These are phyloP conservation scores for Aspergillus luchuensis DNA, from an alignment of 2,329 filamentous ascomycete species.

Conservation along the genomic window DNA sequence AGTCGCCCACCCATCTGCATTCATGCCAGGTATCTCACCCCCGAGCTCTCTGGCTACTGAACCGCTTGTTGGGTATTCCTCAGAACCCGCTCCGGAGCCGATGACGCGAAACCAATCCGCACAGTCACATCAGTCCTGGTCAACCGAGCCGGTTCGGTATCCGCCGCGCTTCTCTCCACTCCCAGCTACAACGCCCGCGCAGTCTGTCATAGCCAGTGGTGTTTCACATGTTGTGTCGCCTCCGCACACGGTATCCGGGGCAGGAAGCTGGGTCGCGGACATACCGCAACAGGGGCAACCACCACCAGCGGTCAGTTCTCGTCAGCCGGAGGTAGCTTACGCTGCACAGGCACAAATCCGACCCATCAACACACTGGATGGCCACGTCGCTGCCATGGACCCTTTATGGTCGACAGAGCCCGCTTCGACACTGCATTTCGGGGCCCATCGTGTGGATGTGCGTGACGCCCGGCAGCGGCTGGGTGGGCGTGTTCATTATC, in stretches of 20 bases:
- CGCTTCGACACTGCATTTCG: constrained; percentile 26
- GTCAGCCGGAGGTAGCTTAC: constrained; percentile 26
- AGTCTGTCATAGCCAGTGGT: constrained; percentile 12
- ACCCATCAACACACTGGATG: constrained; percentile 26
- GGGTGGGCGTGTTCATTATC: constrained; percentile 20
- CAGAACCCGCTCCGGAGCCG: constrained; percentile 33
- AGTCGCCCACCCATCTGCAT: constrained; percentile 35
- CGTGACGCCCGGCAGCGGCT: constrained; percentile 31
- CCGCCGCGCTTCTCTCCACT: constrained; percentile 30
- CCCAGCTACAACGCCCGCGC: constrained; percentile 17
- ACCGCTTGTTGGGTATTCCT: constrained; percentile 25
- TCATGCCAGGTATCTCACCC: constrained; percentile 38
- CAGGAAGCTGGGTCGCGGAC: constrained; percentile 28
- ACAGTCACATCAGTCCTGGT: constrained; percentile 40
- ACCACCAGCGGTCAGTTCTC: constrained; percentile 12
- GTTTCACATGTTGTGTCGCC: constrained; percentile 19
- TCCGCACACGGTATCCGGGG: constrained; percentile 22
- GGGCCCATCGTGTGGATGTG: constrained; percentile 35
- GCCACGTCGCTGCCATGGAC: constrained; percentile 17
- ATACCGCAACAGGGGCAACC: neutral
- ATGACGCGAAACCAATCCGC: constrained; percentile 39
- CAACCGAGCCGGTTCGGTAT: constrained; percentile 39
- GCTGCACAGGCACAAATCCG: constrained; percentile 15
- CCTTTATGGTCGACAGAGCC: constrained; percentile 22
- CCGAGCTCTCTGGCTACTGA: constrained; percentile 22